Evolutionary conservation across 208 protist species (phyloP), one percentile per base, ranked within the genome.

Genomic region (Trypanosoma boissoni): DNA sequence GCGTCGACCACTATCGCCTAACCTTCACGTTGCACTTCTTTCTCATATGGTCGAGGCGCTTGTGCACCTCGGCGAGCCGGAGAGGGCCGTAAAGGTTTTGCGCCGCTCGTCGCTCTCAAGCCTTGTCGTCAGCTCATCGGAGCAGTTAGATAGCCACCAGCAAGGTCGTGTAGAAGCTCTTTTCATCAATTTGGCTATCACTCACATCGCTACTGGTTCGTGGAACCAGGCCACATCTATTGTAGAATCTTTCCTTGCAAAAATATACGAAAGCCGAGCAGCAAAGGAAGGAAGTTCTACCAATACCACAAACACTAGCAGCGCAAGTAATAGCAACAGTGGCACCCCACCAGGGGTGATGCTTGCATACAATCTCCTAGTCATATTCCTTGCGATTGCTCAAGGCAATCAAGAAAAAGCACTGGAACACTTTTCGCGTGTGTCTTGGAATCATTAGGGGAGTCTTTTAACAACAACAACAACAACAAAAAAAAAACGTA

Each of bases 331-430:
- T 39, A 51, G 34, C 21, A 58, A 1, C 36, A 58, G 10, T 12
- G 49, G 34, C 41, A 53, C 10, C n/a, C 12, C 21, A 29, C 43
- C 58, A 42, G 54, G 54, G 58, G 76, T 74, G 12, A 37, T 89
- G 48, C 88, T 95, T 36, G 77, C 84, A 3, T 87, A 86, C 60
- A 82, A 91, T 64, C 65, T 91, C 0, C 69, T 95, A 24, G 66
- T 66, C 56, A 79, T 92, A 9, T 95, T 92, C 43, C 68, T 95
- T 10, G 84, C 91, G 61, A 73, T 95, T 14, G 85, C 83, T 16
- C 88, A 92, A 61, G 85, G 85, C 27, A 92, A 92, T 64, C 65
- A 76, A 46, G 83, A 90, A 70, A 90, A 85, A 71, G 85, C 84
- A 14, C 59, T 78, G 43, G 88, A 88, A 46, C 70, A 64, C 55